phyloP scores from a whole-genome alignment of 352 stramenopile species.

The Phytophthora meadii region DNA sequence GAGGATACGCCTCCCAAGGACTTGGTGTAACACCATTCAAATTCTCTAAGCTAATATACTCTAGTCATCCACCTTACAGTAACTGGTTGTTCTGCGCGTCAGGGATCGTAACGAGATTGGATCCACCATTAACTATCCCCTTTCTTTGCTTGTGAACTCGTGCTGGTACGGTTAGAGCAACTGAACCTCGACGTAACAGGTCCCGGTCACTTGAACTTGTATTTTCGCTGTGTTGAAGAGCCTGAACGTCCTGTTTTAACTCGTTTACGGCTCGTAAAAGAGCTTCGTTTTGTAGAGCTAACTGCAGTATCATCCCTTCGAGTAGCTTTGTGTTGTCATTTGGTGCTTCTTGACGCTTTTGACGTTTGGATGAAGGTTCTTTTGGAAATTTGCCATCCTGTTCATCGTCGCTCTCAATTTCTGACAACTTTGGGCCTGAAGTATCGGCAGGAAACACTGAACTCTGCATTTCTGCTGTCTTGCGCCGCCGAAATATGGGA shows the following conservation, averaged over 20 bases:
- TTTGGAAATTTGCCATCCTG: background rate
- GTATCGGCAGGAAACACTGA: slow-evolving; percentile 15
- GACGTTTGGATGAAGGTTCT: background rate
- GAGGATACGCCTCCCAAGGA: slow-evolving; percentile 18
- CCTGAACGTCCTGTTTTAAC: slow-evolving; percentile 42
- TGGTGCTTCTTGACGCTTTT: slow-evolving; percentile 4
- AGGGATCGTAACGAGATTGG: slow-evolving; percentile 10
- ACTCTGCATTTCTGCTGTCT: slow-evolving; percentile 23
- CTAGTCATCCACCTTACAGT: slow-evolving; percentile 9
- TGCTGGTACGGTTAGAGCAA: background rate
- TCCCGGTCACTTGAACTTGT: slow-evolving; percentile 15
- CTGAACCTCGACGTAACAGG: slow-evolving; percentile 5
- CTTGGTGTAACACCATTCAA: slow-evolving; percentile 19
- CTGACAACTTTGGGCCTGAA: background rate
- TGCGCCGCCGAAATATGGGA: slow-evolving; percentile 1
- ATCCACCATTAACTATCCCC: background rate
- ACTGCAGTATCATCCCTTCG: slow-evolving; percentile 63
- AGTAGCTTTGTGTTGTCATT: slow-evolving; percentile 44
- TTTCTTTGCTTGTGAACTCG: slow-evolving; percentile 14
- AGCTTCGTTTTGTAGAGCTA: slow-evolving; percentile 63
- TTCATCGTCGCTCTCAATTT: slow-evolving; percentile 18
- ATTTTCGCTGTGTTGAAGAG: slow-evolving; percentile 18
- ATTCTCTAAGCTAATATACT: slow-evolving; percentile 21
- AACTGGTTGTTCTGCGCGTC: slow-evolving; percentile 19
- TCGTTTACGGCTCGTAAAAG: slow-evolving; percentile 58